phyloP scores from a whole-genome alignment of 305 asterid species.

The Ilex paraguariensis region DNA sequence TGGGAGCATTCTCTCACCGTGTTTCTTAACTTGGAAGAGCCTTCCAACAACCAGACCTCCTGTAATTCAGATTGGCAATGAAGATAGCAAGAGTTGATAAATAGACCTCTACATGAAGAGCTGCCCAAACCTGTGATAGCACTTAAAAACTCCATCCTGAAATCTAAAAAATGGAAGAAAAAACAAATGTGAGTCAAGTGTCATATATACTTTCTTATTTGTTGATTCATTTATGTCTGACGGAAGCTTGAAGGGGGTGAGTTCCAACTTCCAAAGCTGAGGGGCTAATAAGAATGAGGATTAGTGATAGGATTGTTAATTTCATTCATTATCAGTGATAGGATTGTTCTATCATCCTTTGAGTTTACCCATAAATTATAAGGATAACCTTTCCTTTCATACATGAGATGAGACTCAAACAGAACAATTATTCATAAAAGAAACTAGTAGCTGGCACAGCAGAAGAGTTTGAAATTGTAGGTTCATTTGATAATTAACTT shows the following conservation, averaged over 20 bases:
- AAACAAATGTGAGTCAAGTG: not conserved
- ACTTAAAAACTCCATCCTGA: not conserved
- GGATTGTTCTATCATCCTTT: not conserved
- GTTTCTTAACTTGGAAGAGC: not conserved
- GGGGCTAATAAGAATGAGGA: not conserved
- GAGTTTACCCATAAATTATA: too few relatives aligned
- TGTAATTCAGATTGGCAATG: constrained; percentile 1
- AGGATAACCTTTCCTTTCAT: not conserved
- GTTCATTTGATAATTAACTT: not conserved
- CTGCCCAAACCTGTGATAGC: not conserved
- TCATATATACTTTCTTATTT: not conserved
- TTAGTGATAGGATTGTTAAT: not conserved
- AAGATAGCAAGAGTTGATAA: constrained; percentile 3
- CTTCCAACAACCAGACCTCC: not conserved
- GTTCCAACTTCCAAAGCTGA: not conserved
- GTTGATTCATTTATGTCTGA: not conserved
- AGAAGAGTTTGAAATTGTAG: not conserved
- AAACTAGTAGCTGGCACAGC: not conserved
- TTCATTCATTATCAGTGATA: not conserved
- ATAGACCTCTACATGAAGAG: not conserved
- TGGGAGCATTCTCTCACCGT: not conserved
- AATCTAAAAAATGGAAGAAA: not conserved
- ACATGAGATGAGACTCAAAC: not conserved
- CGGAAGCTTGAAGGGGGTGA: not conserved
- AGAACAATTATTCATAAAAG: not conserved